Evolutionary conservation across 179 eudicot species (phyloP).

Genomic region (Drosera spatulata): DNA sequence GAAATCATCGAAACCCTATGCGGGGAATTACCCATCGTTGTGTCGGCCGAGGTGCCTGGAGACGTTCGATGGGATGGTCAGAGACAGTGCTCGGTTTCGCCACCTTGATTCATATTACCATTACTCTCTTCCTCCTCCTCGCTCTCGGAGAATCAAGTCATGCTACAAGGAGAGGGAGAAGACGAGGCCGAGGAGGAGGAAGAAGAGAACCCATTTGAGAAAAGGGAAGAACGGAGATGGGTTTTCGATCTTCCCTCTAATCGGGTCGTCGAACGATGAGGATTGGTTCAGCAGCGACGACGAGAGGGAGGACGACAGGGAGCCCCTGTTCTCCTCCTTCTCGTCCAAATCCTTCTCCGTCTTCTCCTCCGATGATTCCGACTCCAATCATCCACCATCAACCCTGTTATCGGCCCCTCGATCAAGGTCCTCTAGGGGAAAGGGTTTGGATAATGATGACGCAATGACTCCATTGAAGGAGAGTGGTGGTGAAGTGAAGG

Average conservation of each 20-base stretch:
- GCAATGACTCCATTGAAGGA: conserved; percentile 54
- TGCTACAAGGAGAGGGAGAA: not conserved
- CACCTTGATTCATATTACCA: conserved; percentile 3
- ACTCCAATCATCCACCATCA: not conserved
- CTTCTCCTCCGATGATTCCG: conserved; percentile 1
- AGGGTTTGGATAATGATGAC: conserved; percentile 17
- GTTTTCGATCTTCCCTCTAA: not conserved
- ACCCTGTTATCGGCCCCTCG: not conserved
- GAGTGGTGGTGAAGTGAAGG: conserved; percentile 34
- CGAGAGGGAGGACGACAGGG: conserved; percentile 12
- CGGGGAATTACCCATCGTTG: not conserved
- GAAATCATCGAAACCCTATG: not conserved
- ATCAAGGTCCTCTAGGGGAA: conserved; percentile 7
- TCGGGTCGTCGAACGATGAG: not conserved
- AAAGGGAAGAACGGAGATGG: not conserved
- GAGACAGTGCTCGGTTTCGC: conserved; percentile 6
- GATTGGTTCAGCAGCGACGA: conserved; percentile 14
- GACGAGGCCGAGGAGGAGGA: not conserved
- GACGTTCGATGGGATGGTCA: conserved; percentile 9
- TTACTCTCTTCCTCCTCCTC: not conserved
- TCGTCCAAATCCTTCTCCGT: conserved; percentile 2
- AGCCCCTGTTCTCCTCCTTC: conserved; percentile 5
- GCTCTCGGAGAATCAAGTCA: not conserved
- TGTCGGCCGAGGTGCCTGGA: conserved; percentile 8
- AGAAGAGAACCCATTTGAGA: not conserved